phyloP scores from a whole-genome alignment of 148 eudicot genomes.

The Cornus controversa region DNA sequence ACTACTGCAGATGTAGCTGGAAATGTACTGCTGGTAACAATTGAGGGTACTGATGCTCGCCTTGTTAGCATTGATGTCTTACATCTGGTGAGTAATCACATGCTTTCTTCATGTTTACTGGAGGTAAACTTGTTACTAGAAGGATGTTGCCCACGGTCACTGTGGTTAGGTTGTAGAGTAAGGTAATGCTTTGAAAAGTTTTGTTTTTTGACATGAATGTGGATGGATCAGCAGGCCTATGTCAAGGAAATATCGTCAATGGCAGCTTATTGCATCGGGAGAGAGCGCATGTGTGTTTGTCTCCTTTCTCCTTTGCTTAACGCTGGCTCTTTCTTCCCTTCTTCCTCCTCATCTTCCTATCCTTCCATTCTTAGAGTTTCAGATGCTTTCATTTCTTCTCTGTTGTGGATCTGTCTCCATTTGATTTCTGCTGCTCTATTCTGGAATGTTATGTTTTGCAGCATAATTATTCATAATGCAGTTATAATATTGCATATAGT shows the following conservation, averaged over 20 bases:
- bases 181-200: constrained; percentile 53
- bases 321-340: constrained; percentile 83
- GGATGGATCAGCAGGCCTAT: constrained; percentile 97
- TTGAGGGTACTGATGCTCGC: constrained; percentile 96
- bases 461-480: neutral
- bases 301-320: constrained; percentile 97
- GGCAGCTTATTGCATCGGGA: constrained; percentile 98
- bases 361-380: constrained; percentile 46
- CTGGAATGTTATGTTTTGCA: constrained; percentile 10
- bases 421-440: constrained; percentile 23
- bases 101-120: constrained; percentile 23
- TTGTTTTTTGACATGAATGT: constrained; percentile 78
- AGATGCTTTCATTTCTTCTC: constrained; percentile 31
- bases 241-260: constrained; percentile 89
- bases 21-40: constrained; percentile 90
- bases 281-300: constrained; percentile 99
- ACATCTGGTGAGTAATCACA: constrained; percentile 77
- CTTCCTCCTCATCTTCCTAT: constrained; percentile 62
- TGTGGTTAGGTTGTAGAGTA: constrained; percentile 46
- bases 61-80: constrained; percentile 97
- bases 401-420: constrained; percentile 21
- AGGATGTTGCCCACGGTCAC: constrained; percentile 37
- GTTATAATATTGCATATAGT: neutral
- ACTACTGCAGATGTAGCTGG: constrained; percentile 95
- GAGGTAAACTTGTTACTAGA: constrained; percentile 32